Evolutionary conservation across 257 asterid genomes (phyloP).

Genomic region (Solanum corneliomulleri): DNA sequence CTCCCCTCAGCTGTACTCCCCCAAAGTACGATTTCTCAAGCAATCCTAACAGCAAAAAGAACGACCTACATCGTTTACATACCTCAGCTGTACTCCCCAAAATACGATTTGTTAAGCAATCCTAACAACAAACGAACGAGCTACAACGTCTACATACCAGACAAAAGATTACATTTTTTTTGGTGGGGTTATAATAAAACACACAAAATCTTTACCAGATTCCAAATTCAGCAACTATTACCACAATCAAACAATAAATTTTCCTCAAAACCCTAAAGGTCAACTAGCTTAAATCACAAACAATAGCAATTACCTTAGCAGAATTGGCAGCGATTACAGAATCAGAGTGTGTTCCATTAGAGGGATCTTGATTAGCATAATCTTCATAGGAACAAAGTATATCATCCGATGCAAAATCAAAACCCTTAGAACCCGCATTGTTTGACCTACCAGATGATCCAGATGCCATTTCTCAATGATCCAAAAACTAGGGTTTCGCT

Average conservation of each 20-base stretch:
- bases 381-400: slow-evolving; percentile 76
- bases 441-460: slow-evolving; percentile 55
- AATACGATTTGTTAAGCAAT: background rate
- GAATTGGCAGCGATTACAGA: slow-evolving; percentile 30
- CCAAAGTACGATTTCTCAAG: background rate
- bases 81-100: background rate
- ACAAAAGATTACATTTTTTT: background rate
- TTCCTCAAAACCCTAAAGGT: background rate
- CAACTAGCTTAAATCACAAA: background rate
- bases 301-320: slow-evolving; percentile 14
- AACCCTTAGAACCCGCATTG: slow-evolving; percentile 39
- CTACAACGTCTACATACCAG: background rate
- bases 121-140: background rate
- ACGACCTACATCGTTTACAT: background rate
- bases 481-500: background rate
- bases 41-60: background rate
- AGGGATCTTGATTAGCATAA: slow-evolving; percentile 47
- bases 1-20: background rate
- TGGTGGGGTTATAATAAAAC: background rate
- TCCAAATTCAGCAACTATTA: background rate
- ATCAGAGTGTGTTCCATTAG: slow-evolving; percentile 55
- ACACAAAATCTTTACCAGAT: background rate
- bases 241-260: background rate
- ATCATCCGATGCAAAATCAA: slow-evolving; percentile 73
- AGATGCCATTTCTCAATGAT: slow-evolving; percentile 51